A percentile compares a stretch with the other conserved stretches of the same genome.
Evolutionary conservation across 257 asterid genomes (phyloP).

Genomic region (Solanum pennellii): DNA sequence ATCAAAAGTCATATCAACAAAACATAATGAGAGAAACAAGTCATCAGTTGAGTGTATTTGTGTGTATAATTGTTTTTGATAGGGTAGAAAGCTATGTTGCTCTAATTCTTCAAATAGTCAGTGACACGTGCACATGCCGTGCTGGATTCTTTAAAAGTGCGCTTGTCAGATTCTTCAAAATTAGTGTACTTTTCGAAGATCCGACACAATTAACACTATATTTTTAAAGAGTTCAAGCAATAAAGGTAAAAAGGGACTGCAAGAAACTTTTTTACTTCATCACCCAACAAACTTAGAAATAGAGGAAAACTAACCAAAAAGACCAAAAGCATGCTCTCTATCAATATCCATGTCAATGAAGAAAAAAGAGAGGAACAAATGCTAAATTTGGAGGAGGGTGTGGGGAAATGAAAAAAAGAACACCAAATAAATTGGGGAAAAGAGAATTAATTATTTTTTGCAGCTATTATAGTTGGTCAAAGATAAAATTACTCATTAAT

Average conservation of each 20-base stretch:
- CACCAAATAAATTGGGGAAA: neutral
- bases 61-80: neutral
- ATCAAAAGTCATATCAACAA: neutral
- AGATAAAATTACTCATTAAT: neutral
- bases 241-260: neutral
- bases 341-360: conserved; percentile 23
- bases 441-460: neutral
- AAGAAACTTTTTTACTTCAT: neutral
- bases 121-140: rapidly evolving
- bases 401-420: neutral
- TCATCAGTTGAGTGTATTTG: neutral
- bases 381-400: neutral
- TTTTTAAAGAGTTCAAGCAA: neutral
- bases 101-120: neutral
- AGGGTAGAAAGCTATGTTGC: neutral
- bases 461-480: neutral
- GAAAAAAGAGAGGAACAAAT: neutral
- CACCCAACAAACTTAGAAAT: neutral
- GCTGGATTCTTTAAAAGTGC: too few species aligned
- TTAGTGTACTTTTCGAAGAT: neutral
- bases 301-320: conserved; percentile 33
- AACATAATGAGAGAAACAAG: neutral
- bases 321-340: conserved; percentile 38
- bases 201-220: neutral
- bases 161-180: neutral